phyloP scores from a whole-genome alignment of 176 grass and related monocot genomes.

The Pharus latifolius region DNA sequence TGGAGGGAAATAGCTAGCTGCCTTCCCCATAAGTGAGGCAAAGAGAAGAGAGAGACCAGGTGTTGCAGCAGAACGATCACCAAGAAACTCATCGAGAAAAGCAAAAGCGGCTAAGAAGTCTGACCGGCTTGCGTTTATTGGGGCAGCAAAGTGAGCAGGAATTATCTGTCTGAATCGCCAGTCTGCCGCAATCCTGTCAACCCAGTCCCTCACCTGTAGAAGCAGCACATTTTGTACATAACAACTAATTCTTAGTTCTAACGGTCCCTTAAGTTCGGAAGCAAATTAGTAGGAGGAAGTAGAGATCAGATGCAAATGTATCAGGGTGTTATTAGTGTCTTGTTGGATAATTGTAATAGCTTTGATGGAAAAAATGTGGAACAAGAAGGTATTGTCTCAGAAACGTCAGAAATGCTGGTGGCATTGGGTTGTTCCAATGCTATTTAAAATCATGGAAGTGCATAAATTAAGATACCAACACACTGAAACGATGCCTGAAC shows the following conservation, averaged over 20 bases:
- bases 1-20: conserved; percentile 67
- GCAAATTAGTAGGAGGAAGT: neutral
- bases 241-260: too few species aligned
- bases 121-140: conserved; percentile 48
- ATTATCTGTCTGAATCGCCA: conserved; percentile 62
- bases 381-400: neutral
- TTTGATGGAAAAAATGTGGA: neutral
- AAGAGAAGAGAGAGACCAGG: conserved; percentile 59
- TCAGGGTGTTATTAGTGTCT: neutral
- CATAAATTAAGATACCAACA: neutral
- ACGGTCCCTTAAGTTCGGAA: neutral
- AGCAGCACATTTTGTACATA: neutral
- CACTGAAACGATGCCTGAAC: neutral
- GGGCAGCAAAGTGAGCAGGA: conserved; percentile 59
- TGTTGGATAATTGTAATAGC: too few species aligned
- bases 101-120: conserved; percentile 76
- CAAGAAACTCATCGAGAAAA: conserved; percentile 73
- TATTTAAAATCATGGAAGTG: neutral
- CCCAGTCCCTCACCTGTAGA: conserved; percentile 70
- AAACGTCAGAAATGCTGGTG: neutral
- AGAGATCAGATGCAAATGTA: neutral
- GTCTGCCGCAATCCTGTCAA: conserved; percentile 50
- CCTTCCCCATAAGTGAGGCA: conserved; percentile 67
- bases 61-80: conserved; percentile 9
- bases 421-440: neutral